phyloP scores from a whole-genome alignment of 371 early-diverging fungal species.

The Choanephora cucurbitarum region DNA sequence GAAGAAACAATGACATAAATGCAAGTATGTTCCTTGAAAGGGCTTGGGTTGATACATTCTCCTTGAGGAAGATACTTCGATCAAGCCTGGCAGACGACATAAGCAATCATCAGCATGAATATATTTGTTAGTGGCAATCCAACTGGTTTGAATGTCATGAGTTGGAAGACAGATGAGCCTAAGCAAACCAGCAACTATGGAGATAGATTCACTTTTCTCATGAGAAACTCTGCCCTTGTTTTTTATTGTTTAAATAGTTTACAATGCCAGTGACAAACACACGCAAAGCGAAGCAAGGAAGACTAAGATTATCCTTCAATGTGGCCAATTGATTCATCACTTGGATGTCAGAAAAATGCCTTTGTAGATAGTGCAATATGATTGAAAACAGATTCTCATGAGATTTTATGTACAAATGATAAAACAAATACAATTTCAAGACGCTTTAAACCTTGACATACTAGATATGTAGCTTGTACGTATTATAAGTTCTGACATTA shows the following conservation, averaged over 20 bases:
- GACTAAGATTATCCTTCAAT: constrained; percentile 35
- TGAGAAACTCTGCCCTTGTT: constrained; percentile 1
- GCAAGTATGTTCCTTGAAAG: constrained; percentile 47
- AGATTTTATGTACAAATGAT: no score
- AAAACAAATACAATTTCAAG: no score
- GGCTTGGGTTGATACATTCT: constrained; percentile 48
- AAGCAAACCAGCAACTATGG: constrained; percentile 36
- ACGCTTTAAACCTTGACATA: no score
- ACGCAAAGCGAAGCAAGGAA: constrained; percentile 35
- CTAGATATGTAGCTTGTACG: no score
- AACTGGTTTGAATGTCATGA: constrained; percentile 49
- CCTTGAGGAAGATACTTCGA: constrained; percentile 28
- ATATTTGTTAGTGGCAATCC: constrained; percentile 38
- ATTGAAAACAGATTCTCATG: no score
- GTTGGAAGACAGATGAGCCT: constrained; percentile 42
- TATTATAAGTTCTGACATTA: no score
- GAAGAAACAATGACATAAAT: constrained; percentile 44
- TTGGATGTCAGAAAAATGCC: constrained; percentile 32
- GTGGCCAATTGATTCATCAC: constrained; percentile 41
- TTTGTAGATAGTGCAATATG: no score
- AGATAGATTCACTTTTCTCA: not conserved
- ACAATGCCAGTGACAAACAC: constrained; percentile 33
- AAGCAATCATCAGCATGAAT: constrained; percentile 48
- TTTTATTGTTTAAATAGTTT: constrained; percentile 12
- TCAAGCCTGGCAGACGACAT: constrained; percentile 40